Evolutionary conservation across 306 rosid species (phyloP).

Genomic region (Castanopsis chinensis): DNA sequence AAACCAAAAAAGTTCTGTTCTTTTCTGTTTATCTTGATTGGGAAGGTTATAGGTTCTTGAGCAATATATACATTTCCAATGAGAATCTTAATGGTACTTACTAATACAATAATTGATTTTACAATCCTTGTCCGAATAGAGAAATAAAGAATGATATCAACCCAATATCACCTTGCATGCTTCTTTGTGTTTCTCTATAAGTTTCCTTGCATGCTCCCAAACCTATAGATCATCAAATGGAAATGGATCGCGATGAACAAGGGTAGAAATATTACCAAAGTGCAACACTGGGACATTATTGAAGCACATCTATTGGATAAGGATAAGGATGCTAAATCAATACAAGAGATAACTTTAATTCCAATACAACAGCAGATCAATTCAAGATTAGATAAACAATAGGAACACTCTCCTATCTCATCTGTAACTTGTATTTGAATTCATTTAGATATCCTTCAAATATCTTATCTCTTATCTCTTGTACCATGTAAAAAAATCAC

Average conservation of each 20-base stretch:
- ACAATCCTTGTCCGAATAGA: neutral
- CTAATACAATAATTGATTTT: neutral
- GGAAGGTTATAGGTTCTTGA: neutral
- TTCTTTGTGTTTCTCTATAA: conserved; percentile 78
- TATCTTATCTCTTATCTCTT: too few species aligned
- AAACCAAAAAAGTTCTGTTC: neutral
- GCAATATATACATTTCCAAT: neutral
- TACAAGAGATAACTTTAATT: too few species aligned
- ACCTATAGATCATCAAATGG: conserved; percentile 45
- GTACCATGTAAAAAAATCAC: too few species aligned
- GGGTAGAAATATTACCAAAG: conserved; percentile 1
- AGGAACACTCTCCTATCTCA: too few species aligned
- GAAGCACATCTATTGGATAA: too few species aligned
- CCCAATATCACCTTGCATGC: conserved; percentile 63
- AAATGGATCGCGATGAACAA: conserved; percentile 3
- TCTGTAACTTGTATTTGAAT: too few species aligned
- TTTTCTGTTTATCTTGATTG: neutral
- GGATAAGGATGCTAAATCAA: too few species aligned
- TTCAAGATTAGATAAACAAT: too few species aligned
- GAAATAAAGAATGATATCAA: neutral
- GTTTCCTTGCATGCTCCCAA: conserved; percentile 91
- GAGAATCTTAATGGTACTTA: neutral
- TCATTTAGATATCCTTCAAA: too few species aligned
- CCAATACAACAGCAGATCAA: too few species aligned
- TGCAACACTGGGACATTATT: conserved; percentile 1